Evolutionary conservation across 768 basidiomycete genomes (phyloP), one percentile per base, ranked within the genome.

Genomic region (Suillus brevipes): DNA sequence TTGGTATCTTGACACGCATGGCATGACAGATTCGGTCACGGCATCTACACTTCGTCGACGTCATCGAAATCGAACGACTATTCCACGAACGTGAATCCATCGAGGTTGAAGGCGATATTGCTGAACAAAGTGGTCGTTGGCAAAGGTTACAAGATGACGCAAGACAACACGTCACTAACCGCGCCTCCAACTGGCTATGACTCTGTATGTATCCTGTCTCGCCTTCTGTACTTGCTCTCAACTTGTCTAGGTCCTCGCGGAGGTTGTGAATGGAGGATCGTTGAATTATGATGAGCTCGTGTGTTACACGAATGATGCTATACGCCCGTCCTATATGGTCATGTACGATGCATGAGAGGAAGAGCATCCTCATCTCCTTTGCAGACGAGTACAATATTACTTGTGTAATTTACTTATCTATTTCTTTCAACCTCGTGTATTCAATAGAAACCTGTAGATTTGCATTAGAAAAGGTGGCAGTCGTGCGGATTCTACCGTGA

Each of bases 41-140:
- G 89, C 31, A 87, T 90, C 49, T 90, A 90, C 71, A 89, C 89
- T 1, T 89, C 88, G 6, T 87, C 87, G n/a, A 90, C 89, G 1
- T 89, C 89, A n/a, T 90, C 89, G 8, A 90, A 90, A 83, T 88
- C 89, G 20, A 87, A 89, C 65, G 89, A 91, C 74, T 91, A 91
- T 71, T 88, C 88, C 13, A 79, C 78, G 60, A 89, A 88, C 65
- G 79, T 82, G 61, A 83, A 82, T 65, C 76, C 81, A 50, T 89
- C 87, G 0, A 73, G 75, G 20, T 74, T 85, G 66, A 89, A 89
- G 68, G 86, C 86, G 0, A 88, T 91, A 45, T 80, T 91, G n/a
- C 76, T 91, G 61, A 90, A 89, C 75, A 90, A 90, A 70, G 89
- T 91, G 23, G 78, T 90, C 16, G 89, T 89, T 28, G 89, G 89